These are phyloP conservation scores for Naegleria fowleri DNA, from an alignment of 208 protist genomes.

Conservation along the genomic window DNA sequence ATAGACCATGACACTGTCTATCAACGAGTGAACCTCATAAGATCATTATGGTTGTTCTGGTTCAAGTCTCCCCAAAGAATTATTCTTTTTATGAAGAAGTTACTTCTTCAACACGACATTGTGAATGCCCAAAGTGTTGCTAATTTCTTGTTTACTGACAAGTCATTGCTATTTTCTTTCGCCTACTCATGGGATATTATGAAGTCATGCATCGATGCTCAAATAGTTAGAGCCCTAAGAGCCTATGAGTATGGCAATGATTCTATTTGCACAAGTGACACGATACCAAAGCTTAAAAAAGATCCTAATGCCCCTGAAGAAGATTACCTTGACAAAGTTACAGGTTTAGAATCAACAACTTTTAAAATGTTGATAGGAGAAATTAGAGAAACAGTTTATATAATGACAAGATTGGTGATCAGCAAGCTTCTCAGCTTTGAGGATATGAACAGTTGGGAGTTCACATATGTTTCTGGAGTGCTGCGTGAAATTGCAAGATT, in stretches of 20 bases:
- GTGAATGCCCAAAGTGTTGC: neutral
- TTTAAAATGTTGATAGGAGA: neutral
- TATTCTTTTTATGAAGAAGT: neutral
- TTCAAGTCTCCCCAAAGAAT: neutral
- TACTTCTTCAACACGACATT: neutral
- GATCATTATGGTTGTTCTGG: neutral
- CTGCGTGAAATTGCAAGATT: neutral
- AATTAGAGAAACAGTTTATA: neutral
- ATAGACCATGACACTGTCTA: neutral
- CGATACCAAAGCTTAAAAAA: neutral
- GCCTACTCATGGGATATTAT: neutral
- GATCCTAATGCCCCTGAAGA: neutral
- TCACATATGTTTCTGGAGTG: neutral
- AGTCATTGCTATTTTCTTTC: neutral
- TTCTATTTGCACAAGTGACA: neutral
- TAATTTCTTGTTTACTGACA: neutral
- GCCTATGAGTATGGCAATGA: neutral
- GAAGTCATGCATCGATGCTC: neutral
- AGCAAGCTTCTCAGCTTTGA: neutral
- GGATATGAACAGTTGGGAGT: neutral
- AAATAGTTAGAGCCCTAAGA: neutral
- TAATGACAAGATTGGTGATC: neutral
- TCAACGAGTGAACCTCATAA: neutral
- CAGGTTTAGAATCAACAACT: neutral
- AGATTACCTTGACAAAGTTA: neutral